Evolutionary conservation across 2,329 filamentous ascomycete genomes (phyloP), one percentile per base, ranked within the genome.

Genomic region (Cladophialophora chaetospira): DNA sequence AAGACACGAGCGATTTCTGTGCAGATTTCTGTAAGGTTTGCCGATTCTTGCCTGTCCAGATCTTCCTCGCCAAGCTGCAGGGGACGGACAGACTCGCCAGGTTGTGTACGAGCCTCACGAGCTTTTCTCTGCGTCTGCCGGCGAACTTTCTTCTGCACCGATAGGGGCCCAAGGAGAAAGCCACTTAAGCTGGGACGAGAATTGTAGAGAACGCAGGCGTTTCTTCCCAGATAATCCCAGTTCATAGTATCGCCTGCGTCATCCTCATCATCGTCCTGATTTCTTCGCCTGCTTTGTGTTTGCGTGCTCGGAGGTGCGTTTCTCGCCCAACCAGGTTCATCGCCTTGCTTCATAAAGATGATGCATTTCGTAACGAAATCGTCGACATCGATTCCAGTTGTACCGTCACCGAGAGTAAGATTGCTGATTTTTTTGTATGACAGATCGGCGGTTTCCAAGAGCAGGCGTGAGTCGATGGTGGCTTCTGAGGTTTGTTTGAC

Each of bases 351-450:
- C 91, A 97, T 97, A 70, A 89, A 97, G 3, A 82, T 83, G 58
- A 95, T 91, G 71, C 88, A 93, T 72, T 95, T 96, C 0, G 89
- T 88, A 11, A 97, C 84, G 67, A 97, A 95, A 66, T 96, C 89
- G 60, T 97, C 92, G 0, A 95, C 80, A 67, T 97, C 92, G 19
- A 99, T 76, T 5, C 91, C 90, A 48, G 88, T 85, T 2, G 84
- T 83, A 1, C 82, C 76, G 65, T 88, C 87, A 5, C 91, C 91
- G 26, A 90, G 79, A 1, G 88, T 85, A 23, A 95, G 79, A 49
- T 87, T 85, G 40, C 87, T 79, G 0, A 90, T 87, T 69, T 91
- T 91, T 65, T 89, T 89, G 66, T 88, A 87, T 0, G 88, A 87
- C 3, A 95, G 73, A 62, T 97, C 91, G 4, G 89, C 89, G 0